Evolutionary conservation across 495 filamentous ascomycete species (phyloP), one percentile per base, ranked within the genome.

Genomic region (Lophiotrema nucula): DNA sequence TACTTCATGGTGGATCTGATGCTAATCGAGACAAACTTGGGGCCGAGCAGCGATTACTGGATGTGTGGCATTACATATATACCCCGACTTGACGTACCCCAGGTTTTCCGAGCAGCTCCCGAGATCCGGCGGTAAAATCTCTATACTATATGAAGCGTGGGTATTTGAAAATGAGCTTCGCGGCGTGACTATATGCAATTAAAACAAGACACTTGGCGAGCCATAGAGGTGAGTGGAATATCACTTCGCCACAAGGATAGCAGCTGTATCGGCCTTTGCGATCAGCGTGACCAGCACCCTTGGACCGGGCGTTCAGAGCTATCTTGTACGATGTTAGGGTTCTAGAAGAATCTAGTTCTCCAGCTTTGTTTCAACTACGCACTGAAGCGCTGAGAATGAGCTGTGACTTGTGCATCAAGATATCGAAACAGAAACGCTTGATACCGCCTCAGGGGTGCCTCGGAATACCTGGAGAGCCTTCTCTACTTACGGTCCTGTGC

Each of bases 171-270:
- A 49, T 56, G 45, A 52, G 45, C 58, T 47, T 48, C 38, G 57
- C 35, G 52, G 51, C 38, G 44, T 56, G 58, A 62, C 51, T 62
- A 51, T 62, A 50, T 50, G 45, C 46, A 62, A 62, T 62, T 51
- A 62, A 56, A 26, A 23, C 38, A 62, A 52, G 25, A 56, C 52
- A 23, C 58, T 62, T 62, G 58, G 58, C 58, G 52, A 38, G 2
- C 24, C 25, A 19, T 48, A 38, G 38, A 31, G 15, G 8, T 15
- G 31, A 35, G 31, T 43, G 39, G n/a, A 35, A 41, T 45, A 24
- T n/a, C 25, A 18, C 46, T 49, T 54, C 23, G 42, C 50, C 57
- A 54, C 50, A n/a, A 24, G 15, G n/a, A 47, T 26, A 43, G 31
- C 1, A 16, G 26, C 39, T 13, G 10, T 8, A 23, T 39, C 22